Evolutionary conservation across 1,284 basidiomycete species (phyloP).

Genomic region (Sanguinoderma infundibulare): DNA sequence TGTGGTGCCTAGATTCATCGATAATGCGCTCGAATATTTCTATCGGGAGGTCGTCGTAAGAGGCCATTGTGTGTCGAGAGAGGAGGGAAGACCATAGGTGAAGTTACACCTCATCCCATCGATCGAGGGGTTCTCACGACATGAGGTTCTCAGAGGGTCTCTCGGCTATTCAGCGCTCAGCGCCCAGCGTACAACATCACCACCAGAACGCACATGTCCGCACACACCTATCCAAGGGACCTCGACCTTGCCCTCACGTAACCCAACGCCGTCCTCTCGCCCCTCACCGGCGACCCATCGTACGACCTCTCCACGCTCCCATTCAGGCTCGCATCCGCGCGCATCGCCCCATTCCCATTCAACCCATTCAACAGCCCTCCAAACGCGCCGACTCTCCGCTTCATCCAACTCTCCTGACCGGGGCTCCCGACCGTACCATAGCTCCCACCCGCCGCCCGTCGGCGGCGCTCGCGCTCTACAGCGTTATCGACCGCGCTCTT

Average conservation of each 20-base stretch:
- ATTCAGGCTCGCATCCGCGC: neutral
- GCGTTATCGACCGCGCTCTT: constrained; percentile 35
- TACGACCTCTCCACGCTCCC: neutral
- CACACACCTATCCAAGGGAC: constrained; percentile 14
- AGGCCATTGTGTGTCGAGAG: neutral
- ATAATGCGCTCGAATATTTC: neutral
- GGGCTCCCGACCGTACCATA: neutral
- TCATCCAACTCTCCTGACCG: neutral
- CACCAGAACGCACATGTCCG: neutral
- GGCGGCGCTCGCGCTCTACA: constrained; percentile 19
- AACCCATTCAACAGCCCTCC: constrained; percentile 4
- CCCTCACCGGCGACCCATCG: constrained; percentile 3
- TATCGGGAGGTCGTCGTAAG: neutral
- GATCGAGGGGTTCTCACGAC: too few relatives aligned
- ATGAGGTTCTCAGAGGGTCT: too few relatives aligned
- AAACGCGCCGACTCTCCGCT: neutral
- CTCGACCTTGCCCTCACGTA: constrained; percentile 23
- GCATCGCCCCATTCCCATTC: neutral
- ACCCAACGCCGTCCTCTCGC: neutral
- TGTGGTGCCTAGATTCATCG: neutral
- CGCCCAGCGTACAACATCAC: neutral
- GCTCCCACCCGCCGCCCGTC: constrained; percentile 3
- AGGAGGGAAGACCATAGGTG: too few relatives aligned
- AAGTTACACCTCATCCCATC: too few relatives aligned
- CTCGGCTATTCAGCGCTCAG: too few relatives aligned